Evolutionary conservation across 306 rosid species (phyloP).

Genomic region (Sphenostylis stenocarpa): DNA sequence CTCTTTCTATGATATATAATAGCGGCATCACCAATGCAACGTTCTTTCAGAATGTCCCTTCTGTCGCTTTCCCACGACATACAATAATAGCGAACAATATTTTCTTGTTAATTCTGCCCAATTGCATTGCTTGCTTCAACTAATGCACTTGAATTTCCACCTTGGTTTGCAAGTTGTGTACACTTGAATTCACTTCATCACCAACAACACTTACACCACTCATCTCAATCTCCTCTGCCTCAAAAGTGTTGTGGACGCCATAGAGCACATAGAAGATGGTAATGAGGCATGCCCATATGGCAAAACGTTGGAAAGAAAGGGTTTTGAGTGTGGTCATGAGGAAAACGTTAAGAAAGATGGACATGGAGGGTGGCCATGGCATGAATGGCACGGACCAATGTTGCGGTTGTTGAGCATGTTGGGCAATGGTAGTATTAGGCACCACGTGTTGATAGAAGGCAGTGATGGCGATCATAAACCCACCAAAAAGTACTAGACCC

Average conservation of each 20-base stretch:
- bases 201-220: slow-evolving; percentile 24
- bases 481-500: slow-evolving; percentile 61
- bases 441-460: slow-evolving; percentile 58
- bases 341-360: slow-evolving; percentile 79
- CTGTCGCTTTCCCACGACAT: slow-evolving; percentile 7
- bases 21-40: not conserved
- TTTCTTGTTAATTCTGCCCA: not conserved
- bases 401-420: not conserved
- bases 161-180: slow-evolving; percentile 55
- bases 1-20: not conserved
- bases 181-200: slow-evolving; percentile 44
- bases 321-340: slow-evolving; percentile 67
- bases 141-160: slow-evolving; percentile 63
- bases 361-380: slow-evolving; percentile 92
- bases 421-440: slow-evolving; percentile 25
- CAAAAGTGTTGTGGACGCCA: slow-evolving; percentile 89
- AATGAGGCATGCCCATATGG: slow-evolving; percentile 63
- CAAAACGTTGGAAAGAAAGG: slow-evolving; percentile 68
- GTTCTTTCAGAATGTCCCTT: not conserved
- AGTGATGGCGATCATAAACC: slow-evolving; percentile 49
- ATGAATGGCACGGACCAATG: slow-evolving; percentile 82
- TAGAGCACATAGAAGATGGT: slow-evolving; percentile 78
- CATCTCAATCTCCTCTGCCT: slow-evolving; percentile 67
- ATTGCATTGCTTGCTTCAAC: not conserved
- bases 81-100: not conserved